These are phyloP conservation scores for Xylaria sp. DNA, from an alignment of 2,329 filamentous ascomycete species.

Conservation along the genomic window DNA sequence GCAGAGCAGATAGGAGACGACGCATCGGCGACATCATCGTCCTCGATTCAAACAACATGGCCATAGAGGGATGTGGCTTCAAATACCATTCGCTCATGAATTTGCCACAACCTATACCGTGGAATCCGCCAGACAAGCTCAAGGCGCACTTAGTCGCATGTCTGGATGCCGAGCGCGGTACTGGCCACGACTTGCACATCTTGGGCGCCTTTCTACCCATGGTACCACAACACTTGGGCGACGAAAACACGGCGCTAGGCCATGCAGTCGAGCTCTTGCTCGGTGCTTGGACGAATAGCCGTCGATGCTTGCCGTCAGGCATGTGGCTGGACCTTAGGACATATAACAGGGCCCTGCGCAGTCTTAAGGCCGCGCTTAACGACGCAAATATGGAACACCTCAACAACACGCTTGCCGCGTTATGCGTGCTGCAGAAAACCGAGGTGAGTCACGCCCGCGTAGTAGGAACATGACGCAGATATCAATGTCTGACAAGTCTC, in stretches of 20 bases:
- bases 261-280: conserved; percentile 45
- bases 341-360: conserved; percentile 44
- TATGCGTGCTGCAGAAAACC: conserved; percentile 46
- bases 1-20: conserved; percentile 17
- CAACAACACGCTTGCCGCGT: conserved; percentile 43
- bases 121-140: conserved; percentile 38
- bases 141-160: conserved; percentile 40
- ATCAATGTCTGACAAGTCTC: not conserved
- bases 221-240: conserved; percentile 41
- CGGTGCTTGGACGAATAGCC: conserved; percentile 44
- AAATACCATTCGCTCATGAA: conserved; percentile 20
- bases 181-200: conserved; percentile 44
- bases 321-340: conserved; percentile 44
- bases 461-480: not conserved
- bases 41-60: conserved; percentile 39
- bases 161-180: conserved; percentile 41
- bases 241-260: conserved; percentile 39
- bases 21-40: conserved; percentile 25
- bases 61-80: conserved; percentile 33
- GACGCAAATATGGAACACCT: conserved; percentile 36
- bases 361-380: conserved; percentile 43
- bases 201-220: conserved; percentile 44
- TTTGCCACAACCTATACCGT: conserved; percentile 30
- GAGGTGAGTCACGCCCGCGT: conserved; percentile 37
- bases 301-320: conserved; percentile 36